Evolutionary conservation across 2,329 filamentous ascomycete genomes (phyloP).

Genomic region (Boeremia exigua): DNA sequence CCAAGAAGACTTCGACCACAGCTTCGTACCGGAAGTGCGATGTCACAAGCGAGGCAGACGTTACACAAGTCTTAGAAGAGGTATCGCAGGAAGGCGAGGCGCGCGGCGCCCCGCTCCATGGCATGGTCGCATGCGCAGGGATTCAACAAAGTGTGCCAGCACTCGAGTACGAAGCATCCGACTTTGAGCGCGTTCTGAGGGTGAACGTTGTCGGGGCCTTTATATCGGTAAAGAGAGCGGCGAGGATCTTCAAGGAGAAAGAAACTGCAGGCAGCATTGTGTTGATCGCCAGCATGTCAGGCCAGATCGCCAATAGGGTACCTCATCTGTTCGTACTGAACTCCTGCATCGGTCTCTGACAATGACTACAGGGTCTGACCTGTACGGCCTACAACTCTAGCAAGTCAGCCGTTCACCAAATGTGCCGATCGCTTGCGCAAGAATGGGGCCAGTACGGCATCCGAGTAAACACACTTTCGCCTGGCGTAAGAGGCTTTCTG

Average conservation of each 20-base stretch:
- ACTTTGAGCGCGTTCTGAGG: conserved; percentile 45
- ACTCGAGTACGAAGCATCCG: conserved; percentile 53
- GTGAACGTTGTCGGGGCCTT: conserved; percentile 49
- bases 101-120: background rate
- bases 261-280: background rate
- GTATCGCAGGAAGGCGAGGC: background rate
- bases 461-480: background rate
- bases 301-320: background rate
- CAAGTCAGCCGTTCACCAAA: background rate
- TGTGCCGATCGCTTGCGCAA: background rate
- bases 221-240: conserved; percentile 43
- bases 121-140: background rate
- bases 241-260: conserved; percentile 15
- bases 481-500: background rate
- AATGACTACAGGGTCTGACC: too few species aligned
- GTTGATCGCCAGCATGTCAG: background rate
- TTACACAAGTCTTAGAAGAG: background rate
- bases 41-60: background rate
- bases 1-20: background rate
- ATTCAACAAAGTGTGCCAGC: conserved; percentile 48
- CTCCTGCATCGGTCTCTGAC: too few species aligned
- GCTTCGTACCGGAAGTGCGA: background rate
- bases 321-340: too few species aligned
- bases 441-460: background rate
- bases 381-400: background rate